phyloP scores from a whole-genome alignment of 495 filamentous ascomycete species.

The Hyaloscypha finlandica region DNA sequence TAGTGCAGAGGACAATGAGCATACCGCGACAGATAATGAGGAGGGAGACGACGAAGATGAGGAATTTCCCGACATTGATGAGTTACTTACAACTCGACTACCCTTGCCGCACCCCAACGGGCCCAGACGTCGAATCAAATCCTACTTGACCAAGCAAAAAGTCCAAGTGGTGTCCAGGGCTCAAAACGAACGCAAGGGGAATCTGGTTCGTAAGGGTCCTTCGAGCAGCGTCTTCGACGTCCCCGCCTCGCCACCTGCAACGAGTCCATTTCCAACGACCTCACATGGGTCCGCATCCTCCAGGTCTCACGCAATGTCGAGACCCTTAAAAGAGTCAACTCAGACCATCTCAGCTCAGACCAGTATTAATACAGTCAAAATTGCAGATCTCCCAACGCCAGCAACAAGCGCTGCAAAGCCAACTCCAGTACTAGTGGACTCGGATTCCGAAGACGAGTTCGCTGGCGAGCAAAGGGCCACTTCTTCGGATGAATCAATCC shows the following conservation, averaged over 20 bases:
- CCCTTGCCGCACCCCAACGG: conserved; percentile 24
- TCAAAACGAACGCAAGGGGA: conserved; percentile 4
- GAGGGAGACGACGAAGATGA: conserved; percentile 38
- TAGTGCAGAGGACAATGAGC: conserved; percentile 23
- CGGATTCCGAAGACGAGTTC: conserved; percentile 26
- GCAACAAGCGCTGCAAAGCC: conserved; percentile 26
- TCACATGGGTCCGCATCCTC: neutral
- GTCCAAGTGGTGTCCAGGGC: conserved; percentile 5
- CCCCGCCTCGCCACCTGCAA: conserved; percentile 38
- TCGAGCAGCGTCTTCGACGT: conserved; percentile 27
- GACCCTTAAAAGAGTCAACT: conserved; percentile 14
- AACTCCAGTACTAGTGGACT: conserved; percentile 33
- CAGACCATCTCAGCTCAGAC: conserved; percentile 3
- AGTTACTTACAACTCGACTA: conserved; percentile 25
- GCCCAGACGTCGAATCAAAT: conserved; percentile 27
- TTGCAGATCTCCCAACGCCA: conserved; percentile 28
- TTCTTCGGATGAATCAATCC: conserved; percentile 44
- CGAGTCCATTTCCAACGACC: conserved; percentile 23
- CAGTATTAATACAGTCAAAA: neutral
- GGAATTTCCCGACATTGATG: conserved; percentile 40
- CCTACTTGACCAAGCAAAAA: conserved; percentile 24
- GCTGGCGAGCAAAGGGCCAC: conserved; percentile 9
- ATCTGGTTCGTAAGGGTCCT: neutral
- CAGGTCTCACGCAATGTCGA: conserved; percentile 15
- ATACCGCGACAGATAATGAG: conserved; percentile 20